phyloP scores from a whole-genome alignment of 805 yeast genomes.

The Candida namnaoensis region DNA sequence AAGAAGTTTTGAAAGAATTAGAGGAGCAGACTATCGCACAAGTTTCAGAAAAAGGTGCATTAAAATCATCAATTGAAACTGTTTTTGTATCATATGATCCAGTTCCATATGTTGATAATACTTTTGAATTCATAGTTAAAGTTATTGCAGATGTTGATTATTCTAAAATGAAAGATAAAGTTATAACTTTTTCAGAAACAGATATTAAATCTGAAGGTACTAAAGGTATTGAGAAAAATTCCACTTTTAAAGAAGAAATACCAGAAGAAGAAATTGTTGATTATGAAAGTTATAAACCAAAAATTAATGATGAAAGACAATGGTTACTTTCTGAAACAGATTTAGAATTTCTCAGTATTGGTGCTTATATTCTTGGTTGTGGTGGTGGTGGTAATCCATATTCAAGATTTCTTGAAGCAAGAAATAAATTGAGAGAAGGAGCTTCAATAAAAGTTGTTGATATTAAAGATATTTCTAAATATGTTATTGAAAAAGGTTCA shows the following conservation, averaged over 20 bases:
- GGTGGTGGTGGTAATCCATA: slow-evolving; percentile 47
- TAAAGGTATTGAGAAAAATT: slow-evolving; percentile 2
- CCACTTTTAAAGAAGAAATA: slow-evolving; percentile 1
- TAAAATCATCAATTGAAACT: slow-evolving; percentile 14
- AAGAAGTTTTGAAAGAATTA: slow-evolving; percentile 11
- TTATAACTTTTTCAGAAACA: too few species aligned
- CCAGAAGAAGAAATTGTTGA: slow-evolving; percentile 11
- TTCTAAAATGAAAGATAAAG: slow-evolving; percentile 12
- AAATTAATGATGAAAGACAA: slow-evolving; percentile 17
- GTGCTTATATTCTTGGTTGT: slow-evolving; percentile 39
- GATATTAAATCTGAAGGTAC: slow-evolving; percentile 19
- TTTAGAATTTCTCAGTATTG: slow-evolving; percentile 30
- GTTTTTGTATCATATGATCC: slow-evolving; percentile 19
- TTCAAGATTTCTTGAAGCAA: slow-evolving; percentile 24
- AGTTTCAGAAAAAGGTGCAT: slow-evolving; percentile 19
- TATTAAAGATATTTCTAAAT: slow-evolving; percentile 18
- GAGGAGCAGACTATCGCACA: slow-evolving; percentile 11
- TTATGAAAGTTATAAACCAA: slow-evolving; percentile 21
- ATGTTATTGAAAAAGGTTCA: slow-evolving; percentile 15
- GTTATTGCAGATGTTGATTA: slow-evolving; percentile 33
- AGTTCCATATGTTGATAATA: slow-evolving; percentile 22
- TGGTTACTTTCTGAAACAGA: slow-evolving; percentile 33
- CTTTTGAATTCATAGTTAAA: slow-evolving; percentile 21
- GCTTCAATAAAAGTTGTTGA: slow-evolving; percentile 25
- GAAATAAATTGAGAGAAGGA: slow-evolving; percentile 26